Base-by-base conservation (phyloP, 441 rosid species). In the Melastoma candidum region DNA sequence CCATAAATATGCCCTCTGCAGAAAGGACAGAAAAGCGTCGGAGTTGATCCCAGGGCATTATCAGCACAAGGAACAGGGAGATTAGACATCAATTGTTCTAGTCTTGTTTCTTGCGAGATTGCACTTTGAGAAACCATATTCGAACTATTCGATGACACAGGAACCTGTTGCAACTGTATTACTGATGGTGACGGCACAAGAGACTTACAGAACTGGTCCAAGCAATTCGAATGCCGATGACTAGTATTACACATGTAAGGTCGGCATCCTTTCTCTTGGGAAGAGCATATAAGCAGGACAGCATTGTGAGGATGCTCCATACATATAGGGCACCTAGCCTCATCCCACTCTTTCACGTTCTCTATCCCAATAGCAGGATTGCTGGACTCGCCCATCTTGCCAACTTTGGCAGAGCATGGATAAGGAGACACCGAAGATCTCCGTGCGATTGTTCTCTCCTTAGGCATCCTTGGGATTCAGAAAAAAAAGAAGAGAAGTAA, bases 271-370 rank as follows among this genome's bases (percentile, higher is more conserved):
- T 72, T 69, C 22, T 77, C 64, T 54, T 55, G 71, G 25, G 82
- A 74, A 25, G 86, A 63, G 53, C 90, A 83, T 24, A 59, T 70
- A 57, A 83, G 63, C 48, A 80, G 80, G 26, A 83, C 86, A 0
- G 80, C 82, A 55, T 76, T 83, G 69, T 83, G 90, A 1, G 90
- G 90, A 12, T 80, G 82, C 60, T 83, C 90, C 79, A 83, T 73
- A 55, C 90, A 83, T 63, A 83, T 68, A 1, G 84, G 80, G 61
- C 90, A 83, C 68, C 70, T 65, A 4, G 69, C 69, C 47, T 74
- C 82, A 55, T 80, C 86, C 86, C 84, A 83, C 22, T 17, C 81
- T 49, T 68, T 71, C 14, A 56, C 61, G 59, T 66, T 69, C 64
- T 77, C 61, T 0, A 14, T 46, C 26, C 63, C 26, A 69, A 46